phyloP scores from a whole-genome alignment of 148 eudicot species.

The Silene latifolia region DNA sequence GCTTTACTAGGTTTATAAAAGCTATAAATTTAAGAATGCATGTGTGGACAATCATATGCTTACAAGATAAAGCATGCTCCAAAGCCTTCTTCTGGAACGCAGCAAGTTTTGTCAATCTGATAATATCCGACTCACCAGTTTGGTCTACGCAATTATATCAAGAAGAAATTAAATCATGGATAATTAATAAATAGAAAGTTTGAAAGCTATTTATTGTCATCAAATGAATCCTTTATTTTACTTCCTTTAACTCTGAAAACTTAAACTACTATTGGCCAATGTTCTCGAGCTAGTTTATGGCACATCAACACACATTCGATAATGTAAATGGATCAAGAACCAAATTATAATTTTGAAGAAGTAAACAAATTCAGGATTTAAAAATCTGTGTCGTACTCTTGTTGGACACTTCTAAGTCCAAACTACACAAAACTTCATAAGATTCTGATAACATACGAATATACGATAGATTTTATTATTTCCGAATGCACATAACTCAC shows the following conservation, averaged over 20 bases:
- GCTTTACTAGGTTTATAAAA: neutral
- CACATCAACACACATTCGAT: neutral
- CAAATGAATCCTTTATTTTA: neutral
- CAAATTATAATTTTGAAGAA: neutral
- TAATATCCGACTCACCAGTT: slow-evolving; percentile 34
- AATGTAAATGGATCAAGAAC: neutral
- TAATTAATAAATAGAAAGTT: neutral
- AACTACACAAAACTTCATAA: neutral
- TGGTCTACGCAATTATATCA: slow-evolving; percentile 26
- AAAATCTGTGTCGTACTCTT: neutral
- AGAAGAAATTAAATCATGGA: neutral
- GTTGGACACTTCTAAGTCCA: neutral
- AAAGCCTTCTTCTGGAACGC: slow-evolving; percentile 87
- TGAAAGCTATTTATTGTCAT: neutral
- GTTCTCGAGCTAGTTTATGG: neutral
- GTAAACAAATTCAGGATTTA: neutral
- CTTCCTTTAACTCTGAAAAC: neutral
- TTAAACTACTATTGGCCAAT: neutral
- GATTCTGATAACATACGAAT: neutral
- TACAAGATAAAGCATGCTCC: slow-evolving; percentile 85
- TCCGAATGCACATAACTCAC: neutral
- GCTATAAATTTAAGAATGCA: neutral
- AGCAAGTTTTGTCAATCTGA: slow-evolving; percentile 64
- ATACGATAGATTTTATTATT: slow-evolving; percentile 1
- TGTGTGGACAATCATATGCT: slow-evolving; percentile 24